Base-by-base conservation (phyloP, 2,329 filamentous ascomycete genomes). In the Aureobasidium sp. region DNA sequence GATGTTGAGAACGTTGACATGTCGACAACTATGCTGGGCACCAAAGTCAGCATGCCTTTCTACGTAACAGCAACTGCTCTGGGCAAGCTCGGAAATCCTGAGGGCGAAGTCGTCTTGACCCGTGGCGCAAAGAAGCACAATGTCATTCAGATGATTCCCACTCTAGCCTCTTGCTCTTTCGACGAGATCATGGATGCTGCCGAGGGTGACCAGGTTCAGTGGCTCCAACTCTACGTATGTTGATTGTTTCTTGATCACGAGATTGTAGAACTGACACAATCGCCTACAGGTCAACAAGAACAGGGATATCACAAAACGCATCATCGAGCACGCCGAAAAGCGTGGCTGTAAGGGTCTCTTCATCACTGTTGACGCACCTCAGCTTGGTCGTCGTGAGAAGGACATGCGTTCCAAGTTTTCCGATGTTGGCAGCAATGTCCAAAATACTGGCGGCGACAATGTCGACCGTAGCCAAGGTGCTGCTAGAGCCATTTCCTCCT, bases 71-170 rank as follows among this genome's bases (percentile, higher is more conserved):
- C 94, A 48, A 97, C 94, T 7, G 94, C 94, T 0, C 83, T 99
- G 8, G 94, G 94, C 67, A 97, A 97, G 77, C 85, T 99, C 4
- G 94, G 94, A 62, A 83, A 99, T 72, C 89, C 89, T 0, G 94
- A 97, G 74, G 94, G 94, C 68, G 94, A 99, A 75, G 91, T 97
- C 5, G 81, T 96, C 10, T 82, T 99, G 62, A 97, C 94, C 0
- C 83, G 86, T 62, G 91, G 91, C 16, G 88, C 94, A 2, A 82
- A 83, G 72, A 90, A 88, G 71, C 93, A 97, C 80, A 85, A 92
- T 71, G 88, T 97, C 57, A 84, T 97, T 64, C 94, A 99, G 76
- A 99, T 99, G 94, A 97, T 99, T 64, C 94, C 94, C 2, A 99
- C 94, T 3, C 82, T 99, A 7, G 94, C 94, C 2, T 97, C 91